phyloP scores from a whole-genome alignment of 1,139 yeast genomes.

The Candida sp. region DNA sequence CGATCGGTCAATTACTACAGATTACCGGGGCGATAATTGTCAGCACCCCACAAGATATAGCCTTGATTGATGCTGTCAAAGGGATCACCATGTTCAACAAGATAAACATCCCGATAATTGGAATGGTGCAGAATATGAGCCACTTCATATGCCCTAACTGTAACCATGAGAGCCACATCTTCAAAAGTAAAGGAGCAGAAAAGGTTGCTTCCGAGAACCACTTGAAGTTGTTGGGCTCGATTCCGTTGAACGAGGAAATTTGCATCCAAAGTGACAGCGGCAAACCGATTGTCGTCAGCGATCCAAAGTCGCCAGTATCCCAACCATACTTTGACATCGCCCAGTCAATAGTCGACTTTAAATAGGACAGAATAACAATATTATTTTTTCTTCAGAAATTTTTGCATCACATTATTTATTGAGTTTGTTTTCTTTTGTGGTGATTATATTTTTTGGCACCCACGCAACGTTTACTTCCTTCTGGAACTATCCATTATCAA shows the following conservation, averaged over 20 bases:
- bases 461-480: neutral
- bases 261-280: slow-evolving; percentile 68
- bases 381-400: neutral
- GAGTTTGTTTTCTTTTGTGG: neutral
- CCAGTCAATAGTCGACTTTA: slow-evolving; percentile 19
- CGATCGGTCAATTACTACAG: slow-evolving; percentile 76
- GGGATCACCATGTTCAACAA: slow-evolving; percentile 82
- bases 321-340: slow-evolving; percentile 53
- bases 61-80: slow-evolving; percentile 78
- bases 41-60: slow-evolving; percentile 88
- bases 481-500: neutral
- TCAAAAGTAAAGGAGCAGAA: slow-evolving; percentile 70
- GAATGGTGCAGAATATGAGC: slow-evolving; percentile 88
- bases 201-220: slow-evolving; percentile 58
- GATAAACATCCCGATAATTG: slow-evolving; percentile 75
- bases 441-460: neutral
- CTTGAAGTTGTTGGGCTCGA: slow-evolving; percentile 61
- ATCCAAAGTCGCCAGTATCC: slow-evolving; percentile 39
- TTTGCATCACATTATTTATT: neutral
- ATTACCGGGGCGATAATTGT: slow-evolving; percentile 85
- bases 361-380: slow-evolving; percentile 6
- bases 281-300: slow-evolving; percentile 59
- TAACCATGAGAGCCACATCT: slow-evolving; percentile 72
- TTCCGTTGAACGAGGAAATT: slow-evolving; percentile 70
- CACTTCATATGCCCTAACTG: slow-evolving; percentile 78